Evolutionary conservation across 371 early-diverging fungal genomes (phyloP).

Genomic region (Mucor plumbeus): DNA sequence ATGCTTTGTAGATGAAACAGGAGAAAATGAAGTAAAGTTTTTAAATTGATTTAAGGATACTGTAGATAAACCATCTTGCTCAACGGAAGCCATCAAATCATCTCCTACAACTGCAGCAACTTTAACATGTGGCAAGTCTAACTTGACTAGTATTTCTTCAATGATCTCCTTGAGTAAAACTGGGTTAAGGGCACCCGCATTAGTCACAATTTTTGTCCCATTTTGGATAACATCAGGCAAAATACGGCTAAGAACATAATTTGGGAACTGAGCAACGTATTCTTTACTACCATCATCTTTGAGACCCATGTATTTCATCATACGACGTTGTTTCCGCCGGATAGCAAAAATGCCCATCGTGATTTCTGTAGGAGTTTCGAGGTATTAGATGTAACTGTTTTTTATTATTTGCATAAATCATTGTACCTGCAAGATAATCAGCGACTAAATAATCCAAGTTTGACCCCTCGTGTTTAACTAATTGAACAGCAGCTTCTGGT

Average conservation of each 20-base stretch:
- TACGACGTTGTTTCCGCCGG: constrained; percentile 48
- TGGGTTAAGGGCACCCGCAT: constrained; percentile 75
- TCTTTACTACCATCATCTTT: constrained; percentile 50
- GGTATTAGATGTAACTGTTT: neutral
- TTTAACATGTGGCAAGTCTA: constrained; percentile 28
- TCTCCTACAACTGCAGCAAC: constrained; percentile 74
- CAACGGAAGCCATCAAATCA: constrained; percentile 33
- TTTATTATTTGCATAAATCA: neutral
- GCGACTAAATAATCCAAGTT: constrained; percentile 65
- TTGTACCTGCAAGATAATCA: constrained; percentile 46
- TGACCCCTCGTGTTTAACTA: constrained; percentile 65
- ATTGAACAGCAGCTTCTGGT: constrained; percentile 69
- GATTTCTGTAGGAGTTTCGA: constrained; percentile 18
- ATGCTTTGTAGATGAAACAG: constrained; percentile 19
- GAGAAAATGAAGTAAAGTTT: constrained; percentile 28
- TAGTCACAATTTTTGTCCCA: constrained; percentile 70
- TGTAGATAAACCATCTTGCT: neutral
- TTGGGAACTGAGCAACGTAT: constrained; percentile 66
- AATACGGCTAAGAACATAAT: constrained; percentile 55
- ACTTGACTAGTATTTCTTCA: constrained; percentile 54
- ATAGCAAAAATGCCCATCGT: constrained; percentile 77
- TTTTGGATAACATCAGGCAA: constrained; percentile 58
- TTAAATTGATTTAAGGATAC: constrained; percentile 31
- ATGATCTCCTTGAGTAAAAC: constrained; percentile 66
- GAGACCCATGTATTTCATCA: constrained; percentile 20